Base-by-base conservation (phyloP, 169 alveolate genomes). In the Sarcocystis neurona region DNA sequence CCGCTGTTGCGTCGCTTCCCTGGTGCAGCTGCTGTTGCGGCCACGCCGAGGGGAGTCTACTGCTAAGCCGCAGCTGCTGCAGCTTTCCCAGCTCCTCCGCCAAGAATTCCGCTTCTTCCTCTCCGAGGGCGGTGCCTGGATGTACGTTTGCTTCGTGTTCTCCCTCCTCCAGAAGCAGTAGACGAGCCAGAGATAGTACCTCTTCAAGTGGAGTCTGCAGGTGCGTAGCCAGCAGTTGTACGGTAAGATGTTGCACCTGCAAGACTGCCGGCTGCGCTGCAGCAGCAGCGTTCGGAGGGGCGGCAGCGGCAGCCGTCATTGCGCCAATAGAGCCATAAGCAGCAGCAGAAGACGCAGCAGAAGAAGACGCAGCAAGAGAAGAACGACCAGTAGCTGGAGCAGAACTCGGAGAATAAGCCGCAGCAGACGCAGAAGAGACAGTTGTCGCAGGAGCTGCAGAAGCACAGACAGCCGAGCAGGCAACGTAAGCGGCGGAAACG, bases 91-190 rank as follows among this genome's bases (percentile, higher is more conserved):
- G 30, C 20, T 84, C 89, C 6, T 84, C 89, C 39, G 80, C 63
- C 30, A 84, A 79, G 47, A 84, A 66, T 30, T 84, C 89, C 12
- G 89, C 89, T 10, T 58, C 89, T n/a, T 84, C 89, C 34, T 84
- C 89, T 39, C 27, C 79, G 46, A 58, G 34, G 30, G 53, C 15
- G 2, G 85, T 46, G 68, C 46, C 37, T 12, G 30, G 60, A n/a
- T 60, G 10, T 20, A 77, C 85, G 0, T 27, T 43, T 2, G 44
- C 56, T 39, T 37, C 2, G 18, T 79, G 48, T 10, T 44, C 58
- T 43, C 34, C n/a, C 0, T 63, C 89, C 77, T 43, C 66, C 43
- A 58, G 46, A 2, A 84, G 66, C 72, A 56, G 37, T 34, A n/a
- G n/a, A n/a, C n/a, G 41, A 2, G 79, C 78, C 34, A 58, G 37